Base-by-base conservation (phyloP, 495 filamentous ascomycete genomes). In the Hyaloscypha variabilis region DNA sequence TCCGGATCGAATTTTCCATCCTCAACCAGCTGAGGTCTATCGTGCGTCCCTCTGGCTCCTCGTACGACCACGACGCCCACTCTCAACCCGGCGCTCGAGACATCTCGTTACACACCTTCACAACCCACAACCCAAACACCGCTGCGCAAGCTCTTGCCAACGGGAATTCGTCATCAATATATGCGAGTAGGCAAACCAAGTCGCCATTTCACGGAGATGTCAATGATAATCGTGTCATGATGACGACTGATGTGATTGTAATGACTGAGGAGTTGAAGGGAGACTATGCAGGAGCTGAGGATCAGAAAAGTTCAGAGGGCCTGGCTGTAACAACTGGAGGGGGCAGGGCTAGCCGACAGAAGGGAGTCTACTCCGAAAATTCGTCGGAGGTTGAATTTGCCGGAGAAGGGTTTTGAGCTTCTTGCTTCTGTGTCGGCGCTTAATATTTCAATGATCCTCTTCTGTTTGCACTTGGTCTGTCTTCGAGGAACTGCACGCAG, bases 1-100 rank as follows among this genome's bases (percentile, higher is more conserved):
- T 79, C 30, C 71, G 75, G 62, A 71, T 79, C 46, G 77, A 79
- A 68, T 77, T 77, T 61, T 29, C 74, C 28, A 75, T 78, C 50
- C 63, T 79, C 36, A 79, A 79, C 62, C 69, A 78, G 60, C 60
- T 78, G 50, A 30, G 50, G 50, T 52, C 58, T 17, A 39, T 46
- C 23, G 23, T 60, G 14, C 21, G 11, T 29, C 58, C 58, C 26
- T 39, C 31, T 34, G 58, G 36, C 30, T 24, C 26, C 58, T 60
- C 58, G 21, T 25, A 60, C 31, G 31, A 60, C 36, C 46, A 60
- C 36, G 51, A 23, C 51, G 21, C 10, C 17, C 8, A 25, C 26
- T 25, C 51, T 54, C 51, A 54, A 25, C 8, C 51, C 26, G 51
- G 51, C 26, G 19, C 8, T n/a, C 24, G 51, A 17, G 51, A 54